These are phyloP conservation scores for Colletotrichum brevisporum DNA, from an alignment of 2,329 filamentous ascomycete species.

Conservation along the genomic window DNA sequence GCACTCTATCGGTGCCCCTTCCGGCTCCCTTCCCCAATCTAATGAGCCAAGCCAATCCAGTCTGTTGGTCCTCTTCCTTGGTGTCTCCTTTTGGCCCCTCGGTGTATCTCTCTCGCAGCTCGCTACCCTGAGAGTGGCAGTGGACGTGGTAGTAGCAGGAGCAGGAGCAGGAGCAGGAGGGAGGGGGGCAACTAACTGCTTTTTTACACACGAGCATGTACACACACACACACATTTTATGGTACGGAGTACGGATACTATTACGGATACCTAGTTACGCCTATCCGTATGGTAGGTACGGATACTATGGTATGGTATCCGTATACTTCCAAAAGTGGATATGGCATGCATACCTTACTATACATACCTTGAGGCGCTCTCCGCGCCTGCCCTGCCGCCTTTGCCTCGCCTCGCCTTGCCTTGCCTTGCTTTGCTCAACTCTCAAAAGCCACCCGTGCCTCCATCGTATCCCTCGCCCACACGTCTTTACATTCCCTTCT, in stretches of 20 bases:
- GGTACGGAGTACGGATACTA: too few relatives aligned
- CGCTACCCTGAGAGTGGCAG: slow-evolving; percentile 38
- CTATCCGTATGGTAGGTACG: not conserved
- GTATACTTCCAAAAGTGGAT: not conserved
- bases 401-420: not conserved
- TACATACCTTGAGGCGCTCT: slow-evolving; percentile 33
- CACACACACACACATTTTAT: slow-evolving; percentile 1
- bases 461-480: slow-evolving; percentile 25
- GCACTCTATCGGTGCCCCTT: slow-evolving; percentile 43
- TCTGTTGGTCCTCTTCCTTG: slow-evolving; percentile 41
- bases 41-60: slow-evolving; percentile 43
- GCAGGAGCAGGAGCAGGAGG: not conserved
- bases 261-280: too few relatives aligned
- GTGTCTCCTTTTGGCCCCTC: slow-evolving; percentile 41
- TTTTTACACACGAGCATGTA: slow-evolving; percentile 16
- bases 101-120: slow-evolving; percentile 42
- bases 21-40: slow-evolving; percentile 42
- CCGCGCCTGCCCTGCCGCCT: slow-evolving; percentile 25
- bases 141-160: too few relatives aligned
- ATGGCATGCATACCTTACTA: slow-evolving; percentile 10
- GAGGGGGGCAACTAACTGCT: slow-evolving; percentile 29
- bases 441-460: slow-evolving; percentile 39
- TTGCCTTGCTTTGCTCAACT: slow-evolving; percentile 19
- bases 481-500: slow-evolving; percentile 14
- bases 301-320: not conserved